Base-by-base conservation (phyloP, 441 rosid species). In the Pelargonium myrrhifolium region DNA sequence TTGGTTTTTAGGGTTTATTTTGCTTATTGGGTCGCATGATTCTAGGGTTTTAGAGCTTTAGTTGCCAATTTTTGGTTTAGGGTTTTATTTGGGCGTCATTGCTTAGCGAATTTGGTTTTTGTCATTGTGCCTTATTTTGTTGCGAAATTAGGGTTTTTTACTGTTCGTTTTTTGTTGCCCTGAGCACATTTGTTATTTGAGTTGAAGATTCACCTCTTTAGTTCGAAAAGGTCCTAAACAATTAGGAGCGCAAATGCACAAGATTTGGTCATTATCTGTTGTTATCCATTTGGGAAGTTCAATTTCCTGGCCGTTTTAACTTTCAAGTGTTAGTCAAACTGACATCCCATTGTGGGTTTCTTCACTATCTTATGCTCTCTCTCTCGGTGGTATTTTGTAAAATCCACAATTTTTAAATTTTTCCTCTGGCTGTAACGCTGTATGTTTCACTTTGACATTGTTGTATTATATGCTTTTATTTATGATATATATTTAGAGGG, bases 61-160 rank as follows among this genome's bases (percentile, higher is more conserved):
- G 12, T 59, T 22, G 62, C 22, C 65, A 65, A 66, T 68, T 77
- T 74, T 28, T 26, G 75, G 70, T 17, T 72, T 74, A 4, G 67
- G 0, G 69, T 18, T 65, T 18, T 6, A 15, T n/a, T 51, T 51
- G 58, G 17, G 58, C 10, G 20, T 15, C 15, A 51, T 51, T 51
- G 58, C 58, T 51, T 15, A 15, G 10, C 6, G 58, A 51, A 17
- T 51, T 51, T 6, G 58, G 58, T 6, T 49, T 49, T 49, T n/a
- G 56, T 49, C 15, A 0, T 17, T 51, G 58, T 17, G 15, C 15
- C 6, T 51, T 51, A 7, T 51, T 51, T 9, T 15, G 8, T 51
- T 51, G 8, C 15, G 17, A 51, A 51, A 51, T 51, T 17, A 51
- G 8, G 6, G 20, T 6, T 51, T n/a, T 43, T 47, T 47, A 42